Percentiles rank a stretch among this genome's conserved stretches.
phyloP scores from a whole-genome alignment of 2,329 filamentous ascomycete genomes.

The Fusarium sp. region DNA sequence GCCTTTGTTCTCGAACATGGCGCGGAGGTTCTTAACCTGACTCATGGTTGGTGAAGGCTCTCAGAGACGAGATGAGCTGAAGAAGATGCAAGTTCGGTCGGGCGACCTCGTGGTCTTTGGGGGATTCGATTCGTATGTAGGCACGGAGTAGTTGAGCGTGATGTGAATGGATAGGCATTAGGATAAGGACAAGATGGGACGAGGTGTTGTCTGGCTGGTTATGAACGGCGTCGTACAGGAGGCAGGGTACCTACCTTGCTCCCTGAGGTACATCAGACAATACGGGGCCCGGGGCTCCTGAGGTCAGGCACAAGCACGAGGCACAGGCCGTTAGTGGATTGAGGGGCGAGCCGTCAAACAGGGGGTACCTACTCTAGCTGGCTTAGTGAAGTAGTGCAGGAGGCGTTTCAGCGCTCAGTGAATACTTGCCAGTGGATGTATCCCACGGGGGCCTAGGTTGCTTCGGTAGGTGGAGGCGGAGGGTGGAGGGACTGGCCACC shows the following conservation, averaged over 20 bases:
- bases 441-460: slow-evolving; percentile 12
- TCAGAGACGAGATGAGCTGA: slow-evolving; percentile 27
- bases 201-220: slow-evolving; percentile 37
- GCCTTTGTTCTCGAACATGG: slow-evolving; percentile 82
- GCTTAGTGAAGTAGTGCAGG: slow-evolving; percentile 26
- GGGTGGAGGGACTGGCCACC: slow-evolving; percentile 24
- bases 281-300: background rate
- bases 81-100: slow-evolving; percentile 38
- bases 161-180: slow-evolving; percentile 21
- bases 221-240: slow-evolving; percentile 35
- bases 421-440: slow-evolving; percentile 33
- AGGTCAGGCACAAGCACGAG: slow-evolving; percentile 17
- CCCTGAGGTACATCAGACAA: slow-evolving; percentile 34
- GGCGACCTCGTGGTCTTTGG: slow-evolving; percentile 37
- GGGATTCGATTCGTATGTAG: background rate
- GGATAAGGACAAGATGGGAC: slow-evolving; percentile 25
- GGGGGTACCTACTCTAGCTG: slow-evolving; percentile 32
- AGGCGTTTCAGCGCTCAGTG: slow-evolving; percentile 26
- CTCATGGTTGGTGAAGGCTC: slow-evolving; percentile 63
- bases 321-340: slow-evolving; percentile 38
- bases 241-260: slow-evolving; percentile 25
- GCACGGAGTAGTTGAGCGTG: slow-evolving; percentile 15
- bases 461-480: slow-evolving; percentile 31
- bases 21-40: slow-evolving; percentile 78
- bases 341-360: slow-evolving; percentile 31